Conservation (phyloP, 495 filamentous ascomycete species). For the Penicillium odoratum region DNA sequence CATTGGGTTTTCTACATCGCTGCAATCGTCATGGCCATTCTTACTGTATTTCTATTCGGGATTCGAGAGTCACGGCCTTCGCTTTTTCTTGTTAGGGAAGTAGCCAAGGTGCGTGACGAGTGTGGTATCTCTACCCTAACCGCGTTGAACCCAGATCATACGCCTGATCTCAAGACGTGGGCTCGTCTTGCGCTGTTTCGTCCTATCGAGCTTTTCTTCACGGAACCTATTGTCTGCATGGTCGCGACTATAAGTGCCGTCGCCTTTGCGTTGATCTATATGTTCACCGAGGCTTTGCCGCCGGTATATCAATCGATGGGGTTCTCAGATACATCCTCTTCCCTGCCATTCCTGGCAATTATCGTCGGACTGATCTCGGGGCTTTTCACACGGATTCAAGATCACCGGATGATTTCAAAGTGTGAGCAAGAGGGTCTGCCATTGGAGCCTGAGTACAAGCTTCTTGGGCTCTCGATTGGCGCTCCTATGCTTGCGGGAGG, state of each 20-base stretch:
- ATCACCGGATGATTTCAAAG: constrained; percentile 4
- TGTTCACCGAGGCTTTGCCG: constrained; percentile 46
- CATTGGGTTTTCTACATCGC: constrained; percentile 45
- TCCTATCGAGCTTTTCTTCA: constrained; percentile 41
- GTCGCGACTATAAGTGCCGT: constrained; percentile 34
- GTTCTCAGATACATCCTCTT: constrained; percentile 28
- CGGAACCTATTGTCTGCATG: constrained; percentile 46
- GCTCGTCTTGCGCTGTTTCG: constrained; percentile 32
- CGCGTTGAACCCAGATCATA: constrained; percentile 36
- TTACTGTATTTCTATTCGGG: constrained; percentile 29
- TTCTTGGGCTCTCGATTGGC: constrained; percentile 38
- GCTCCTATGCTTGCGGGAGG: constrained; percentile 37
- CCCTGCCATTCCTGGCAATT: constrained; percentile 44
- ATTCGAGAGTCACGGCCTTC: constrained; percentile 45
- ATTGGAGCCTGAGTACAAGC: constrained; percentile 14
- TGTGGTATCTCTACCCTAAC: constrained; percentile 25
- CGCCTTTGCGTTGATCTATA: constrained; percentile 41
- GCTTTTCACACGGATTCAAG: constrained; percentile 7
- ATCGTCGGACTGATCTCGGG: constrained; percentile 7
- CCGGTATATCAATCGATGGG: constrained; percentile 38
- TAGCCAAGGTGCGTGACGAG: constrained; percentile 22
- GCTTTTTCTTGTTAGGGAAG: constrained; percentile 28
- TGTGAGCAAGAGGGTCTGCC: constrained; percentile 8
- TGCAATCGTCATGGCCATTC: constrained; percentile 32
- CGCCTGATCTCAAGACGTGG: constrained; percentile 31